phyloP scores from a whole-genome alignment of 805 yeast genomes.

The Hyphopichia homilentoma region DNA sequence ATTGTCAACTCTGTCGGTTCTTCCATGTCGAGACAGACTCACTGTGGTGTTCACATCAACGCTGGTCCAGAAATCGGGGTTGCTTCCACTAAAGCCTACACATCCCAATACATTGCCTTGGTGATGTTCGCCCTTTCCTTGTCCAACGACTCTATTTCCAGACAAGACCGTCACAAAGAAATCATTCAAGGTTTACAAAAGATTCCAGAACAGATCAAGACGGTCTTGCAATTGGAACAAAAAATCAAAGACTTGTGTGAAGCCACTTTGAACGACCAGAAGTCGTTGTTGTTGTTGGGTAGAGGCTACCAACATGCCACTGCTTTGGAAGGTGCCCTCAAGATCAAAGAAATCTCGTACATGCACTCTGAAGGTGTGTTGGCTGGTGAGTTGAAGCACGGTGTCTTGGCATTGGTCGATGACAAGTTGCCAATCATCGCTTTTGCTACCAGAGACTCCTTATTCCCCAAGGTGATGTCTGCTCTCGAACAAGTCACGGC shows the following conservation, averaged over 20 bases:
- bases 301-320: slow-evolving; percentile 98
- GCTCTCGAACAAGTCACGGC: slow-evolving; percentile 97
- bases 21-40: slow-evolving; percentile 91
- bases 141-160: slow-evolving; percentile 85
- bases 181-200: slow-evolving; percentile 81
- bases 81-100: slow-evolving; percentile 98
- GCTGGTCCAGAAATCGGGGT: slow-evolving; percentile 99
- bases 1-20: slow-evolving; percentile 98
- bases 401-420: slow-evolving; percentile 95
- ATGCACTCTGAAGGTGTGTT: slow-evolving; percentile 99
- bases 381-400: slow-evolving; percentile 98
- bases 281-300: slow-evolving; percentile 86
- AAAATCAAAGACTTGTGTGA: slow-evolving; percentile 74
- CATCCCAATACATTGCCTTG: slow-evolving; percentile 95
- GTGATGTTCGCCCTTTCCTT: slow-evolving; percentile 96
- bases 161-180: slow-evolving; percentile 69
- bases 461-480: slow-evolving; percentile 93
- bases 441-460: slow-evolving; percentile 92
- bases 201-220: slow-evolving; percentile 82
- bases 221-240: slow-evolving; percentile 69
- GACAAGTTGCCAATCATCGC: slow-evolving; percentile 91
- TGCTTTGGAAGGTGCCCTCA: slow-evolving; percentile 97
- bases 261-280: slow-evolving; percentile 68
- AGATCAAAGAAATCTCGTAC: slow-evolving; percentile 96
- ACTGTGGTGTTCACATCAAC: slow-evolving; percentile 98